Evolutionary conservation across 2,329 filamentous ascomycete species (phyloP).

Genomic region (Emmonsiellopsis sp.): DNA sequence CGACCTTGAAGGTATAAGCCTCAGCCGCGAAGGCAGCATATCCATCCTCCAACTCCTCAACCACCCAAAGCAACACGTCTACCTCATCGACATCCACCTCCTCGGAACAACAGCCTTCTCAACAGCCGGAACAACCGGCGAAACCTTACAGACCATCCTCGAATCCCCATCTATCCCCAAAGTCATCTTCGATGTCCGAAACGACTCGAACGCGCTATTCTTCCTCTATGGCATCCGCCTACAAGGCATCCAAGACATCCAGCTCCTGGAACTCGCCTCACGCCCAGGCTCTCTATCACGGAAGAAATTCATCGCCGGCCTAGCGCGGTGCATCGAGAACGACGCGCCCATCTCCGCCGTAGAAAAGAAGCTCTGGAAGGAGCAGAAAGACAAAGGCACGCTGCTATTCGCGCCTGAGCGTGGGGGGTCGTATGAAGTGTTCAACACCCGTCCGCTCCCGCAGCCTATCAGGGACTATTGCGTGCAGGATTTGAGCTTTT

Average conservation of each 20-base stretch:
- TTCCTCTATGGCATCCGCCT: constrained; percentile 36
- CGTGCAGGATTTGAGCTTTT: constrained; percentile 34
- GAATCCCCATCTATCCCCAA: constrained; percentile 38
- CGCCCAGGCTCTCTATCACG: constrained; percentile 8
- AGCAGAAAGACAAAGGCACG: constrained; percentile 17
- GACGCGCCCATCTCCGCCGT: constrained; percentile 12
- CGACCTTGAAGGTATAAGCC: constrained; percentile 41
- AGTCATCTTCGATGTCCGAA: constrained; percentile 50
- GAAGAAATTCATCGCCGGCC: constrained; percentile 22
- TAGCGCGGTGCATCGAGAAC: constrained; percentile 31
- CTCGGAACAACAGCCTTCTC: constrained; percentile 32
- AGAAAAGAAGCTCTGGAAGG: constrained; percentile 14
- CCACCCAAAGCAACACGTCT: constrained; percentile 19
- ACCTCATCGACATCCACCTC: constrained; percentile 38
- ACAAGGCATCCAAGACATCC: constrained; percentile 41
- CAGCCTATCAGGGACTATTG: constrained; percentile 37
- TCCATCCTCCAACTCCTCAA: constrained; percentile 37
- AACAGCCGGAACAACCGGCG: constrained; percentile 16
- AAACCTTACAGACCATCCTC: constrained; percentile 32
- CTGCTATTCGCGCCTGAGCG: constrained; percentile 31
- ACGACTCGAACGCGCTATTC: constrained; percentile 49
- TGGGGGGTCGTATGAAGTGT: constrained; percentile 40
- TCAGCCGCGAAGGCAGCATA: constrained; percentile 34
- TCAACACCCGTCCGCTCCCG: constrained; percentile 37
- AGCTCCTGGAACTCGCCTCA: constrained; percentile 46